Base-by-base conservation (phyloP, 1,139 yeast species). In the Eremothecium coryli region DNA sequence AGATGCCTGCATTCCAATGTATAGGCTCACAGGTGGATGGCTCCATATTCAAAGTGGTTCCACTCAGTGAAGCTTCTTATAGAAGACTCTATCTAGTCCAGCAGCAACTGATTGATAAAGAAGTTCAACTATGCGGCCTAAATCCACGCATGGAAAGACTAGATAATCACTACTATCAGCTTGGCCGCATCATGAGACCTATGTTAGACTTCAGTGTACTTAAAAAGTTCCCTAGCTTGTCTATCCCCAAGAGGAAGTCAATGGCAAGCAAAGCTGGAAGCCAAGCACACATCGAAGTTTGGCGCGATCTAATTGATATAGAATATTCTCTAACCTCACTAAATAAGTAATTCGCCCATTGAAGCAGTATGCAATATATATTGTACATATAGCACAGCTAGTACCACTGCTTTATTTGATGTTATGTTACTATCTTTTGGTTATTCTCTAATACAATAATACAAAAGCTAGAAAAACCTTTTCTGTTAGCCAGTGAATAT, bases 51-150 rank as follows among this genome's bases (percentile, higher is more conserved):
- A 70, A 73, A 31, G 73, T 90, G n/a, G 64, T 74, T 27, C 96
- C 97, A 0, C 64, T 88, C 10, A 63, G 70, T 26, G 97, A 90
- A 54, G 61, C 74, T 2, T 67, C 75, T 11, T 90, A 85, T 58
- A 70, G 96, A 55, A 67, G 94, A 41, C 66, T 90, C 55, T 84
- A 82, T 51, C 80, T 86, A 24, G 64, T 90, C 13, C 96, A 88
- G 51, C 95, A 86, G 56, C 96, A 86, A 50, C 61, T 90, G 36
- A 71, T 73, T 16, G 96, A 88, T 41, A 58, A 58, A 37, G 54
- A 58, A 42, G 68, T 66, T 36, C 93, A 82, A 42, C 60, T 64
- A 40, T 79, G 84, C 39, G 95, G 96, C 0, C 64, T 90, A 43
- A 90, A 88, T 52, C 95, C 96, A 2, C 66, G 73, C 42, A 62